Conservation (phyloP, 2,329 filamentous ascomycete genomes). For the Microsporum ferrugineum region DNA sequence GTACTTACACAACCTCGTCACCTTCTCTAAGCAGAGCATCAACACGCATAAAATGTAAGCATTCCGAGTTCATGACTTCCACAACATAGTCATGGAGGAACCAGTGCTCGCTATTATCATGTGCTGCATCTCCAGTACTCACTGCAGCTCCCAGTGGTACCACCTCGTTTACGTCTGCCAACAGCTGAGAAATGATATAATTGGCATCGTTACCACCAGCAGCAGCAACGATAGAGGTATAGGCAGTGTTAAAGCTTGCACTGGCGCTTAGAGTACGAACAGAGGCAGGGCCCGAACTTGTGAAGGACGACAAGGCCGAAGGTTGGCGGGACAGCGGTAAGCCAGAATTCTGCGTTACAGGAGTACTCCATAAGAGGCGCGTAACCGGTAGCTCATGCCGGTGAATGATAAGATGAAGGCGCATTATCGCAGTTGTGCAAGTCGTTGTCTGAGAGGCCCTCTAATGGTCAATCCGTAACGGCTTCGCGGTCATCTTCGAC, state of each 20-base stretch:
- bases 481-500: background rate
- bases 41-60: conserved; percentile 70
- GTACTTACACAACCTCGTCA: conserved; percentile 64
- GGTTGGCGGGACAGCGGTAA: conserved; percentile 7
- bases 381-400: conserved; percentile 63
- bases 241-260: conserved; percentile 18
- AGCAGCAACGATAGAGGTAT: conserved; percentile 8
- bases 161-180: conserved; percentile 66
- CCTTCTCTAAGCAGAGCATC: conserved; percentile 63
- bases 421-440: conserved; percentile 39
- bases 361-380: conserved; percentile 59
- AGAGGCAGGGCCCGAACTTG: conserved; percentile 18
- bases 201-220: conserved; percentile 29
- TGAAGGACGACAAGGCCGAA: conserved; percentile 23
- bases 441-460: background rate
- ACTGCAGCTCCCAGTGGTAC: conserved; percentile 64
- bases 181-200: conserved; percentile 61
- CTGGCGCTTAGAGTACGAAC: conserved; percentile 28
- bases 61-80: conserved; percentile 73
- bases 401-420: conserved; percentile 60
- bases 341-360: conserved; percentile 19
- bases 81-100: conserved; percentile 83
- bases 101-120: conserved; percentile 47
- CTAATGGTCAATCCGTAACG: background rate
- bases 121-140: conserved; percentile 14